A percentile compares a stretch with the other conserved stretches of the same genome.
Conservation (phyloP, 2,329 filamentous ascomycete genomes). For the Penicillium sp. region DNA sequence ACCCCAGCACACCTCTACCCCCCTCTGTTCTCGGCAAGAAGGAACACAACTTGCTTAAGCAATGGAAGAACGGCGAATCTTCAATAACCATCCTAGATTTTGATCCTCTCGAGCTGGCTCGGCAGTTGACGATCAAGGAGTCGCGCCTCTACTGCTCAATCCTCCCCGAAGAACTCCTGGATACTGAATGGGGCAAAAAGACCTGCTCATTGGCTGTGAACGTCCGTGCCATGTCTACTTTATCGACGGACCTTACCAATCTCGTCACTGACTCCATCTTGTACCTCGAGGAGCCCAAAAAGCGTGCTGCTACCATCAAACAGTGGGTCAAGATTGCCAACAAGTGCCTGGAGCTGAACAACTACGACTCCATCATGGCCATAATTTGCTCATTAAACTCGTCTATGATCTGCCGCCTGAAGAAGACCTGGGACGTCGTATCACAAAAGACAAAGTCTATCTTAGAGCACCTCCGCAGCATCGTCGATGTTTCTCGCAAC, state of each 20-base stretch:
- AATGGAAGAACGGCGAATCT: slow-evolving; percentile 70
- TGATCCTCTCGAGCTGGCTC: slow-evolving; percentile 83
- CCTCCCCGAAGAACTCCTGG: slow-evolving; percentile 84
- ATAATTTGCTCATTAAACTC: slow-evolving; percentile 93
- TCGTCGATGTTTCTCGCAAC: slow-evolving; percentile 88
- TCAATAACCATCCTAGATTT: slow-evolving; percentile 81
- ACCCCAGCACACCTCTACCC: slow-evolving; percentile 70
- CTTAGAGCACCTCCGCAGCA: slow-evolving; percentile 74
- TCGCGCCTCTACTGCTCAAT: slow-evolving; percentile 91
- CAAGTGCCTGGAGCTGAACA: slow-evolving; percentile 83
- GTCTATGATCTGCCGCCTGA: slow-evolving; percentile 82
- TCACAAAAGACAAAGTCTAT: slow-evolving; percentile 78
- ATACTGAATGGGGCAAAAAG: slow-evolving; percentile 92
- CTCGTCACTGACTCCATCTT: slow-evolving; percentile 92
- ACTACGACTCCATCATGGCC: slow-evolving; percentile 95
- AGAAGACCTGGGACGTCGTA: slow-evolving; percentile 87
- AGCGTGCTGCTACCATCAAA: slow-evolving; percentile 85
- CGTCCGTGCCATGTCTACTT: slow-evolving; percentile 86
- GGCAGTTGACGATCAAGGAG: slow-evolving; percentile 89
- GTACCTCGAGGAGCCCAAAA: slow-evolving; percentile 84
- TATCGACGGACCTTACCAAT: slow-evolving; percentile 90
- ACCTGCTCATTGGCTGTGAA: slow-evolving; percentile 76
- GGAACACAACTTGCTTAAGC: slow-evolving; percentile 68
- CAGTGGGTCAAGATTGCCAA: slow-evolving; percentile 96
- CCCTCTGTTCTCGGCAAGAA: slow-evolving; percentile 69